Percentiles rank a stretch among this genome's conserved stretches.
Evolutionary conservation across 208 protist genomes (phyloP).

Genomic region (Acanthamoeba castellanii): DNA sequence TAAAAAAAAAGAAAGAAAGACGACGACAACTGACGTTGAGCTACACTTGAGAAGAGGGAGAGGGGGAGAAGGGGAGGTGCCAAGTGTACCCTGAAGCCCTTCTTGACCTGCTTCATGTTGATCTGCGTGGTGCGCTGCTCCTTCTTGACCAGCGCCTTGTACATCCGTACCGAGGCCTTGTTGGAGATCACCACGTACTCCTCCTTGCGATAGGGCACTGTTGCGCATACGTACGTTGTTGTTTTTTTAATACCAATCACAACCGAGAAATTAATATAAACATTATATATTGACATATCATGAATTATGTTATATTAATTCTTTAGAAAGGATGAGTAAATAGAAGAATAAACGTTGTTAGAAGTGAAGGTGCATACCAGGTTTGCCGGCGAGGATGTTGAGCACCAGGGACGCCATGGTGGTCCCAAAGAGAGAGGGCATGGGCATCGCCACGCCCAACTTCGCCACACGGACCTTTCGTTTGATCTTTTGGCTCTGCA

Average conservation of each 20-base stretch:
- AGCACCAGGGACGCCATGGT: slow-evolving; percentile 71
- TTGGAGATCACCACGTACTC: not conserved
- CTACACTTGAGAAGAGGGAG: no score
- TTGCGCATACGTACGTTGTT: no score
- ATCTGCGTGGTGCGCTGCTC: not conserved
- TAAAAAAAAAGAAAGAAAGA: no score
- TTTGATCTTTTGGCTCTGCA: slow-evolving; percentile 60
- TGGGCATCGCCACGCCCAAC: slow-evolving; percentile 78
- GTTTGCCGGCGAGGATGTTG: slow-evolving; percentile 65
- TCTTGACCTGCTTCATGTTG: not conserved
- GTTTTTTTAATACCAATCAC: no score
- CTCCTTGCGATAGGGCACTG: not conserved
- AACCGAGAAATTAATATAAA: no score
- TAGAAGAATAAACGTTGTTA: not conserved
- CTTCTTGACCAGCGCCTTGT: not conserved
- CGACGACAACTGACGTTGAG: no score
- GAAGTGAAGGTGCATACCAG: not conserved
- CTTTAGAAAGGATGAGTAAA: no score
- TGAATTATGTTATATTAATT: no score
- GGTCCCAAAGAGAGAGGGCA: slow-evolving; percentile 79
- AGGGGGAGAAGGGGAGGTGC: no score
- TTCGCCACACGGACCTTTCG: slow-evolving; percentile 76
- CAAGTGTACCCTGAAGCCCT: not conserved
- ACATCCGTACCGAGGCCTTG: not conserved
- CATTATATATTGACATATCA: no score